Base-by-base conservation (phyloP, 2,329 filamentous ascomycete genomes). In the Myriangium duriaei region DNA sequence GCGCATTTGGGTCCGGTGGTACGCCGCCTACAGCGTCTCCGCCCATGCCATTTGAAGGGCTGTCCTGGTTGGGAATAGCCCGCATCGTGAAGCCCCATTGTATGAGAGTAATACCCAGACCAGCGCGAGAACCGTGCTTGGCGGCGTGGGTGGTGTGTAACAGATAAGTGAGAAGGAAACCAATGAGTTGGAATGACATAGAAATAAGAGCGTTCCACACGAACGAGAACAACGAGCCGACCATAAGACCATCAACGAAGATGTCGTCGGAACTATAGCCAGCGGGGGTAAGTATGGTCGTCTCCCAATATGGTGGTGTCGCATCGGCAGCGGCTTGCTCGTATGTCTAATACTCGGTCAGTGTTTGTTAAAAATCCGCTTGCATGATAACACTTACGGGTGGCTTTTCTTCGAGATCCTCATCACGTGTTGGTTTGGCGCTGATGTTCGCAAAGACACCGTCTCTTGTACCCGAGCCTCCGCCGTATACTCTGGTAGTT, bases 241-340 rank as follows among this genome's bases (percentile, higher is more conserved):
- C 91, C 3, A 92, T 86, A 54, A 98, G 79, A 51, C 91, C 91
- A 56, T 98, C 91, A 41, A 98, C 82, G 54, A 91, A 98, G 33
- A 98, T 88, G 59, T 98, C 91, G 55, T 96, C 87, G 26, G 79
- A 76, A 15, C 84, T 84, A 47, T 93, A 78, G 47, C 91, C 76
- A 39, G 88, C 91, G 1, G 91, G 91, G 0, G 87, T 88, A 36
- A 98, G 73, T 47, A 98, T 95, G 0, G 91, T 96, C 4, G 91
- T 98, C 66, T 98, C 91, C 91, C 91, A 98, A 62, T 98, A 98
- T 0, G 91, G 91, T 1, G 91, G 91, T 33, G 91, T 91, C 15
- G 86, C 81, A 59, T 98, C 91, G 30, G 88, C 88, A 3, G 91
- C 91, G 11, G 91, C 91, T 74, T 96, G 88, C 69, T 98, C 91